Base-by-base conservation (phyloP, 208 protist genomes). In the Crithidia mellificae region DNA sequence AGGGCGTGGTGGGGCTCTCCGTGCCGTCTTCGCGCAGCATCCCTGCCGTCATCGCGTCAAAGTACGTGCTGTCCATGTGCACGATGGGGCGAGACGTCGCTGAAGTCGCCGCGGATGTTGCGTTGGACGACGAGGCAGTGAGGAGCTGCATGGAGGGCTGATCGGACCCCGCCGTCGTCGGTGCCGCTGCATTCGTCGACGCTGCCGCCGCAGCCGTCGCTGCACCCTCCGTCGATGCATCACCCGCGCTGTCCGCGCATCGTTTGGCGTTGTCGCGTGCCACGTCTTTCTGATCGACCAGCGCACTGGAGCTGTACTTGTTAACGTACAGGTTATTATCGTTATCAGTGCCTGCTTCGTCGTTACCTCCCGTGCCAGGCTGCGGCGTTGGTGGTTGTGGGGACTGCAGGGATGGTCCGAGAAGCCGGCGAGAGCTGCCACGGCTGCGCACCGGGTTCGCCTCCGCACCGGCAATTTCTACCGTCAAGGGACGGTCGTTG, bases 21-120 rank as follows among this genome's bases (percentile, higher is more conserved):
- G 22, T 6, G 22, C 57, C n/a, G 32, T 74, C 29, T 9, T 54
- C 52, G 17, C 7, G 36, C 38, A 59, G 15, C 25, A 58, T 17
- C 22, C 50, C 66, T 2, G 30, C 57, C n/a, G 39, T 27, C 58
- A 74, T 49, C 51, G 62, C 62, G 20, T 67, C 47, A 24, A 67
- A 29, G 24, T 65, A 64, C 14, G n/a, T 54, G 51, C 51, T 72
- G 36, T 63, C 57, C 50, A 72, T 15, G 64, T 55, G 64, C 27
- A 69, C 53, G 20, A 63, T 27, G 3, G 57, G 30, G 34, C 51
- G 54, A 2, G 30, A 44, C 12, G 41, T 15, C 2, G 29, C 22
- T 2, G 34, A 38, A 12, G 49, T 47, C n/a, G 6, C 49, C 4
- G 62, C 62, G 3, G 38, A 67, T 14, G 62, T 67, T 2, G n/a